Conservation (phyloP, 2,329 filamentous ascomycete genomes). For the Ramularia endophylla region DNA sequence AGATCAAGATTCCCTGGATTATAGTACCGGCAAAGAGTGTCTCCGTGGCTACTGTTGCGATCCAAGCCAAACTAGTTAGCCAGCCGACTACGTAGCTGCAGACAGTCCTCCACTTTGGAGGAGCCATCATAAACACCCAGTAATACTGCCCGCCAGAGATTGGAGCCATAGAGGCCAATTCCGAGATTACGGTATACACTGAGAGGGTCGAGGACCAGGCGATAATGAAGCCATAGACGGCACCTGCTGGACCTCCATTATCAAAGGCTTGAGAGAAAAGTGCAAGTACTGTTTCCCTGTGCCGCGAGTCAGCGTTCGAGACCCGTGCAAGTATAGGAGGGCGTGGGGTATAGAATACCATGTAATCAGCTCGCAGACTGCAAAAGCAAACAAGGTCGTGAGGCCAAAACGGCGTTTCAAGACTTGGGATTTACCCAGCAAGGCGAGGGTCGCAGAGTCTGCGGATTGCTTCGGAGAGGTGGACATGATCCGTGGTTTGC, state of each 20-base stretch:
- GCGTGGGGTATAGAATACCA: conserved; percentile 27
- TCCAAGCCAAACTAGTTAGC: conserved; percentile 40
- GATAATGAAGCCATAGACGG: conserved; percentile 49
- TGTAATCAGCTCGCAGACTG: conserved; percentile 41
- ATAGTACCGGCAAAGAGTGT: conserved; percentile 38
- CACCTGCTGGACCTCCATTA: conserved; percentile 44
- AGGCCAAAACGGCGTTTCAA: conserved; percentile 41
- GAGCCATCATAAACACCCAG: conserved; percentile 43
- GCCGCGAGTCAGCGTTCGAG: too few species aligned
- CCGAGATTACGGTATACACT: conserved; percentile 43
- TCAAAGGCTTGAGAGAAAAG: conserved; percentile 38
- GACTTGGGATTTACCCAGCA: conserved; percentile 43
- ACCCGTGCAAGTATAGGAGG: too few species aligned
- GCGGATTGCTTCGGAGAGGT: too few species aligned
- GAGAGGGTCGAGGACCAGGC: conserved; percentile 46
- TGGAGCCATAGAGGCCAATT: conserved; percentile 43
- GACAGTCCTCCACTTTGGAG: conserved; percentile 35
- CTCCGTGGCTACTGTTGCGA: conserved; percentile 39
- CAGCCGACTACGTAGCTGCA: conserved; percentile 41
- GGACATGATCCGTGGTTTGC: conserved; percentile 4
- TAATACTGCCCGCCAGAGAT: conserved; percentile 43
- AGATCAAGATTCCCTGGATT: conserved; percentile 36
- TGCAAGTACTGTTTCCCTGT: conserved; percentile 37
- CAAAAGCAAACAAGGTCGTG: conserved; percentile 40
- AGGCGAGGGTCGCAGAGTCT: conserved; percentile 36